Percentiles rank a stretch among this genome's conserved stretches.
Conservation (phyloP, 179 eudicot species). For the Heliamphora pulchella region DNA sequence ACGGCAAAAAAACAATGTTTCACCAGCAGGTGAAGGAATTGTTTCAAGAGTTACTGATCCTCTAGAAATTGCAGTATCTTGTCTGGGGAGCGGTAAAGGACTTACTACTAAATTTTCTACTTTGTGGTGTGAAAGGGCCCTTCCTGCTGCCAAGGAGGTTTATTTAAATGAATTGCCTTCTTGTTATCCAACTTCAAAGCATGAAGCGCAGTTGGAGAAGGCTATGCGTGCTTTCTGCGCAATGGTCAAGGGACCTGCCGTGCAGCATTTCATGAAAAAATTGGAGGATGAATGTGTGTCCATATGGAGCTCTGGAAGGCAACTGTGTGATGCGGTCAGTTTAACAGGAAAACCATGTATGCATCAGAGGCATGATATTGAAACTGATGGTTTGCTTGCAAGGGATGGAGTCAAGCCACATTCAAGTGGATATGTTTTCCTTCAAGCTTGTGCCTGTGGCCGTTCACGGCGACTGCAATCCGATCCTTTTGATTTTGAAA, state of each 20-base stretch:
- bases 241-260: constrained; percentile 85
- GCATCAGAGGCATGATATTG: constrained; percentile 64
- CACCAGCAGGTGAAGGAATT: constrained; percentile 41
- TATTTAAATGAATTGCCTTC: constrained; percentile 69
- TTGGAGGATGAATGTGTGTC: constrained; percentile 72
- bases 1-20: constrained; percentile 38
- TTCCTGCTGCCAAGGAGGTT: constrained; percentile 77
- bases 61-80: constrained; percentile 46
- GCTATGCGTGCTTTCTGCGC: constrained; percentile 57
- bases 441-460: constrained; percentile 98
- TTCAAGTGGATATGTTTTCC: constrained; percentile 80
- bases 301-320: constrained; percentile 83
- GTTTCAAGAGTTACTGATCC: constrained; percentile 40
- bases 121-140: constrained; percentile 67
- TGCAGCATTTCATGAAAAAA: constrained; percentile 49
- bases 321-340: constrained; percentile 85
- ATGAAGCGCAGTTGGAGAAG: constrained; percentile 60
- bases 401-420: constrained; percentile 42
- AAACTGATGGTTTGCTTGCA: constrained; percentile 27
- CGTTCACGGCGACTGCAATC: constrained; percentile 54
- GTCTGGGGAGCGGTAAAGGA: constrained; percentile 56
- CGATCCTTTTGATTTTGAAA: constrained; percentile 87
- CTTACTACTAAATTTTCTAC: constrained; percentile 59
- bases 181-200: constrained; percentile 71
- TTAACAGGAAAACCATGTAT: constrained; percentile 88